A percentile compares a stretch with the other conserved stretches of the same genome.
These are phyloP conservation scores for Monosporascus sp. DNA, from an alignment of 2,329 filamentous ascomycete genomes.

Conservation along the genomic window DNA sequence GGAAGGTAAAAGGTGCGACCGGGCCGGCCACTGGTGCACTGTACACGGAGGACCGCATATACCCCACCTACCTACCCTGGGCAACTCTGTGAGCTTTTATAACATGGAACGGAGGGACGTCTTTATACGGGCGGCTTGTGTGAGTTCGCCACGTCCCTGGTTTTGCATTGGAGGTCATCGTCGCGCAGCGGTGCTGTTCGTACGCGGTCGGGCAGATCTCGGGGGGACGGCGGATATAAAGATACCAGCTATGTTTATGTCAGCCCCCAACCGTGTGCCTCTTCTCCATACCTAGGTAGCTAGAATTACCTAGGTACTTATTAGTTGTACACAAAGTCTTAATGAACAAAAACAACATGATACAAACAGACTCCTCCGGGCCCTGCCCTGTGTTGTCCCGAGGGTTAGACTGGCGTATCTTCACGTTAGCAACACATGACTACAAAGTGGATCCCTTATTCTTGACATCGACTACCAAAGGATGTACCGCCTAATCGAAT, in stretches of 20 bases:
- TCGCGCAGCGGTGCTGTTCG: neutral
- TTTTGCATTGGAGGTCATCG: neutral
- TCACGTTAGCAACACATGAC: too few species aligned
- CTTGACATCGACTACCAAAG: too few species aligned
- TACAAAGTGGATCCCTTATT: too few species aligned
- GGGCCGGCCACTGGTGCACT: neutral
- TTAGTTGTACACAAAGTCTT: neutral
- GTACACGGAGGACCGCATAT: neutral
- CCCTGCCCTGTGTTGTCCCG: too few species aligned
- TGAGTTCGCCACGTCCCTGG: neutral
- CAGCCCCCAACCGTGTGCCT: neutral
- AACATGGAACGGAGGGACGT: neutral
- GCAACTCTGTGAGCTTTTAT: neutral
- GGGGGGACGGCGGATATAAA: neutral
- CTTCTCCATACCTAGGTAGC: neutral
- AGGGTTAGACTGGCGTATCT: too few species aligned
- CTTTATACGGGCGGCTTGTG: neutral
- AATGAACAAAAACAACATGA: neutral
- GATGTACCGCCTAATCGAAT: too few species aligned
- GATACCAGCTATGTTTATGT: neutral
- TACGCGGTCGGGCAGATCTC: neutral
- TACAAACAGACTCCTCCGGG: neutral
- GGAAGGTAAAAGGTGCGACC: neutral
- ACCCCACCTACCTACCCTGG: neutral
- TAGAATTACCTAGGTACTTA: neutral